Conservation (phyloP, 306 rosid genomes). For the Sesbania bispinosa region DNA sequence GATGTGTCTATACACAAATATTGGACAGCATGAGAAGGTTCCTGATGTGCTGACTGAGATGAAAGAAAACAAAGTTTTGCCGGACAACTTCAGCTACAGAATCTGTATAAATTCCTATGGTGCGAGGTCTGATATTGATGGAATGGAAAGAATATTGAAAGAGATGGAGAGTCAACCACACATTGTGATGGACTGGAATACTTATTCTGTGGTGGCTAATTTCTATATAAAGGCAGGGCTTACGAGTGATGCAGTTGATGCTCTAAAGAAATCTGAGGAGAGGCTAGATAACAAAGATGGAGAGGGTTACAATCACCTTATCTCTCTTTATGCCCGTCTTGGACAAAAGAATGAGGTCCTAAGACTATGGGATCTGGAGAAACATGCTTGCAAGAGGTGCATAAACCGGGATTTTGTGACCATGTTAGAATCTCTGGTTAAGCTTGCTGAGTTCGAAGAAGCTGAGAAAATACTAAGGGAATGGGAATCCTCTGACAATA, state of each 20-base stretch:
- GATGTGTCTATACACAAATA: constrained; percentile 70
- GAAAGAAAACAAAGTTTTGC: constrained; percentile 58
- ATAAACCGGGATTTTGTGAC: constrained; percentile 63
- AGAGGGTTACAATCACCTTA: constrained; percentile 61
- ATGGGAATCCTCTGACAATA: constrained; percentile 79
- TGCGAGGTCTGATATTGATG: constrained; percentile 53
- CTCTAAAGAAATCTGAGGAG: constrained; percentile 64
- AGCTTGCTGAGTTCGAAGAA: constrained; percentile 65
- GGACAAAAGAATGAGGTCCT: constrained; percentile 62
- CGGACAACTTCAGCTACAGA: constrained; percentile 82
- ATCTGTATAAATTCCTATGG: constrained; percentile 77
- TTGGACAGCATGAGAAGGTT: constrained; percentile 70
- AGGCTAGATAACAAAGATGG: constrained; percentile 64
- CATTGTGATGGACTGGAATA: constrained; percentile 82
- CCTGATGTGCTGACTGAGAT: constrained; percentile 60
- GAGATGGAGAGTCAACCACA: constrained; percentile 71
- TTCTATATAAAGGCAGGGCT: constrained; percentile 51
- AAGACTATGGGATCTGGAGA: constrained; percentile 67
- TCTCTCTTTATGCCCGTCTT: constrained; percentile 58
- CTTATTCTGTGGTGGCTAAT: constrained; percentile 69
- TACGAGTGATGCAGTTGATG: constrained; percentile 44
- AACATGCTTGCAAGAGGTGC: constrained; percentile 62
- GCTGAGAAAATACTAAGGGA: constrained; percentile 64
- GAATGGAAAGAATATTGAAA: constrained; percentile 50
- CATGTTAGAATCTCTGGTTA: constrained; percentile 60